Evolutionary conservation across 1,284 basidiomycete genomes (phyloP), one percentile per base, ranked within the genome.

Genomic region (Puccinia coronata): DNA sequence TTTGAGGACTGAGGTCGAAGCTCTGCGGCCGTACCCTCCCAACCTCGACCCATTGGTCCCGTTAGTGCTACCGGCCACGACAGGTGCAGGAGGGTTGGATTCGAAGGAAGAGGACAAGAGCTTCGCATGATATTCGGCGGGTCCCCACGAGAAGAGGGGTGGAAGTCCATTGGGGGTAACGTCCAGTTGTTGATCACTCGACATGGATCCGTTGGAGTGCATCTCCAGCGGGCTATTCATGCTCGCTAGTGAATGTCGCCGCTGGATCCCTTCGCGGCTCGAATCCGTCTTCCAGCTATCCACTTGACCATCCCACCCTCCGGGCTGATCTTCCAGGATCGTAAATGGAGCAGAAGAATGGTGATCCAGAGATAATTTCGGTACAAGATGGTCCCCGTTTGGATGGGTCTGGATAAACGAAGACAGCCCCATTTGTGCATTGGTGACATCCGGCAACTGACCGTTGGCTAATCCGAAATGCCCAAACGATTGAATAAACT

Each of bases 401-500:
- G 47, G 57, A 18, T 25, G 47, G 8, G 28, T 61, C 25, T 28
- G 41, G 3, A 31, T 49, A 39, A 76, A 63, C 36, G 74, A 49
- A 20, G 28, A 36, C n/a, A 65, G 39, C 14, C 57, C 59, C 9
- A 59, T 49, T 47, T 61, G 74, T 6, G 71, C 39, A 31, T 53
- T 72, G 4, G 43, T 76, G 1, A 65, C 41, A 53, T 55, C 74
- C 41, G 74, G 28, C 23, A 65, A 51, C 41, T 65, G 74, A 25
- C 31, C 39, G 28, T 63, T 76, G 23, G 82, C 34, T 34, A 83
- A 59, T 25, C 77, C 72, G 55, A 82, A 80, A 57, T 75, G 67
- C 59, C 74, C 78, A 71, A 83, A 82, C 12, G 70, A 71, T 28
- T 80, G 77, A 23, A 78, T 70, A 34, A 83, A 81, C 8, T 80